phyloP scores from a whole-genome alignment of 441 rosid species.

The Pelargonium fulgidum region DNA sequence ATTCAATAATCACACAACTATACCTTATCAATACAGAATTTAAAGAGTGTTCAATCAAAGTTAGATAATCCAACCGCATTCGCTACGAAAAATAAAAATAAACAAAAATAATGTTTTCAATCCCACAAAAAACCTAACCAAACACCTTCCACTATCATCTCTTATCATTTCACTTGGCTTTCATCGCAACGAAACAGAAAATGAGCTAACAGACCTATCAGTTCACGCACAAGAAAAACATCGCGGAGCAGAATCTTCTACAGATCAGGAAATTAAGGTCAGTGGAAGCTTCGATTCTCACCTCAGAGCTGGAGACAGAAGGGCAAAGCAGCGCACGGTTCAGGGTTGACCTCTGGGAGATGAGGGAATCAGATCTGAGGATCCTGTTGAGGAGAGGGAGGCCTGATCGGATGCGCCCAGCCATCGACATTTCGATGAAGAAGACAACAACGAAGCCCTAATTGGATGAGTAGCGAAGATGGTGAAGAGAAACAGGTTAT shows the following conservation, averaged over 20 bases:
- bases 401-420: constrained; percentile 62
- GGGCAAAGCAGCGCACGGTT: constrained; percentile 33
- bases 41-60: background rate
- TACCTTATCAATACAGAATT: background rate
- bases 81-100: no score
- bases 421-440: constrained; percentile 41
- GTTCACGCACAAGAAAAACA: constrained; percentile 5
- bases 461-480: constrained; percentile 4
- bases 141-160: background rate
- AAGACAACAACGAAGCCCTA: constrained; percentile 18
- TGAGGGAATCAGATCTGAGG: constrained; percentile 34
- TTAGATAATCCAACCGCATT: background rate
- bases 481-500: background rate
- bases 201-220: background rate
- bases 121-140: constrained; percentile 9
- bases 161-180: background rate
- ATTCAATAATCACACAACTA: background rate
- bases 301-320: constrained; percentile 34
- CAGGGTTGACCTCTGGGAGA: constrained; percentile 31
- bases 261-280: constrained; percentile 1
- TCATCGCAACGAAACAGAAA: background rate
- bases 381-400: constrained; percentile 44
- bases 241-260: background rate
- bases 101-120: background rate
- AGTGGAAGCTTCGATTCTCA: constrained; percentile 15